These are phyloP conservation scores for Vaccinium darrowii DNA, from an alignment of 148 eudicot species.

Conservation along the genomic window DNA sequence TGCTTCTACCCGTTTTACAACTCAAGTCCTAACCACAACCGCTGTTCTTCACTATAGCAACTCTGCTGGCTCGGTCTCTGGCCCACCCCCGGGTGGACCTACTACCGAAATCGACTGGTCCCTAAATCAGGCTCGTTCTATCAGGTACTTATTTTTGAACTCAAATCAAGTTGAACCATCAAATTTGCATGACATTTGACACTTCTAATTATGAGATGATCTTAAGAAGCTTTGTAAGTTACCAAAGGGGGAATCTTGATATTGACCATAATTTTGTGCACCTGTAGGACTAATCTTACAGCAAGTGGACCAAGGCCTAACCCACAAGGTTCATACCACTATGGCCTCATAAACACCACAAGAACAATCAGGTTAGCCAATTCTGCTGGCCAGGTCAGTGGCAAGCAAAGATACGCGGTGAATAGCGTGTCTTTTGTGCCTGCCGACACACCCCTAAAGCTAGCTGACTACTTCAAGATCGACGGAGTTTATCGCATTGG, in stretches of 20 bases:
- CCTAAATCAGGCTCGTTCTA: conserved; percentile 86
- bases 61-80: conserved; percentile 64
- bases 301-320: conserved; percentile 99
- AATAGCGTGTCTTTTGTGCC: conserved; percentile 85
- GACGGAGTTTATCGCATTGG: conserved; percentile 76
- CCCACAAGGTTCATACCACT: conserved; percentile 96
- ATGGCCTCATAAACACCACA: conserved; percentile 84
- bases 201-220: not conserved
- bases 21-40: conserved; percentile 53
- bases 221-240: not conserved
- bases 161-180: not conserved
- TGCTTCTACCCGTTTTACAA: conserved; percentile 84
- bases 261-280: not conserved
- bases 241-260: not conserved
- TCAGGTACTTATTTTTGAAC: conserved; percentile 33
- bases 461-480: conserved; percentile 86
- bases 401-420: conserved; percentile 87
- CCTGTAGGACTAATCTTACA: conserved; percentile 72
- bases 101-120: conserved; percentile 90
- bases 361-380: conserved; percentile 67
- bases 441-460: conserved; percentile 85
- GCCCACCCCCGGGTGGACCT: conserved; percentile 90
- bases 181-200: not conserved
- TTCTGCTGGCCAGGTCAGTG: conserved; percentile 69
- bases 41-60: conserved; percentile 70